phyloP scores from a whole-genome alignment of 106 monocot genomes.

The Apostasia shenzhenica region DNA sequence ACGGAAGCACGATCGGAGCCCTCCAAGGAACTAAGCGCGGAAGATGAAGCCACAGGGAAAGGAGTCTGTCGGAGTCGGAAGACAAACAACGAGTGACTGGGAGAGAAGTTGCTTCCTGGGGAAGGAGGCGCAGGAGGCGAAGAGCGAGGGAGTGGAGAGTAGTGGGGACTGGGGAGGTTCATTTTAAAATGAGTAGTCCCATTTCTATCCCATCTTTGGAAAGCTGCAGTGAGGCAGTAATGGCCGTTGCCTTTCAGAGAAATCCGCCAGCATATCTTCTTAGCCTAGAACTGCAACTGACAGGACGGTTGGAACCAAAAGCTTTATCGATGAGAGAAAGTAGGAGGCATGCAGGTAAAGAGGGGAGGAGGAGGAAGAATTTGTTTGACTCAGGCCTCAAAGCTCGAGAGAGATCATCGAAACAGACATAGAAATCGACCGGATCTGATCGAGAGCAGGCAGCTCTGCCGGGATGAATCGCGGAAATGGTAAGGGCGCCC shows the following conservation, averaged over 20 bases:
- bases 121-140: no score
- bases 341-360: background rate
- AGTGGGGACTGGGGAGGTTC: no score
- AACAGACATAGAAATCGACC: conserved; percentile 7
- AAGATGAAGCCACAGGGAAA: no score
- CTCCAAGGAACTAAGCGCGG: no score
- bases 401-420: background rate
- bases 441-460: conserved; percentile 9
- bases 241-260: background rate
- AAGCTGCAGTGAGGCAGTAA: no score
- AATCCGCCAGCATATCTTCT: background rate
- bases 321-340: conserved; percentile 2
- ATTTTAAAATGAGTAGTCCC: no score
- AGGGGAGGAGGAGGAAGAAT: background rate
- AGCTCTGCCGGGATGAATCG: conserved; percentile 5
- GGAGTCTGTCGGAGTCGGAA: no score
- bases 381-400: background rate
- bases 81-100: no score
- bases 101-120: no score
- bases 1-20: no score
- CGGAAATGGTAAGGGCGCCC: conserved; percentile 1
- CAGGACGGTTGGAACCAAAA: background rate
- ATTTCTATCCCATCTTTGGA: no score
- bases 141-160: no score
- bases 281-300: background rate